Percentiles rank a stretch among this genome's conserved stretches.
Conservation (phyloP, 2,329 filamentous ascomycete genomes). For the Monilinia fructicola region DNA sequence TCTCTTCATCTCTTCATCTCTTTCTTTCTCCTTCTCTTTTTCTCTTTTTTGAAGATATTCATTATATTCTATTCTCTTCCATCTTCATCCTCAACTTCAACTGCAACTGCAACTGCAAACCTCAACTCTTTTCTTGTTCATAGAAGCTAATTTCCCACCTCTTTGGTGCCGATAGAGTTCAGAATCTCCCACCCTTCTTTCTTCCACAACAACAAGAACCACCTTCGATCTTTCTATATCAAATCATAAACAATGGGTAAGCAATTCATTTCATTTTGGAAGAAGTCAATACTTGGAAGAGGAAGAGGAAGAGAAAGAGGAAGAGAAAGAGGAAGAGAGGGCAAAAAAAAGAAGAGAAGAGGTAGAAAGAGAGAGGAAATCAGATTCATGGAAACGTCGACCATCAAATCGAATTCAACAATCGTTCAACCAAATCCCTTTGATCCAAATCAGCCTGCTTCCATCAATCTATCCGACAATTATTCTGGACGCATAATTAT, state of each 20-base stretch:
- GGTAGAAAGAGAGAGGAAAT: neutral
- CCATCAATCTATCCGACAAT: constrained; percentile 1
- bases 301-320: too few species aligned
- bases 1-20: neutral
- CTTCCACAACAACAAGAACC: constrained; percentile 30
- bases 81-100: neutral
- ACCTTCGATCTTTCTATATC: constrained; percentile 38
- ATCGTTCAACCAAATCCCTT: neutral
- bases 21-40: neutral
- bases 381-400: constrained; percentile 12
- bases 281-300: constrained; percentile 23
- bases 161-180: constrained; percentile 10
- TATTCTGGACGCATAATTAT: neutral
- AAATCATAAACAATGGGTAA: constrained; percentile 41
- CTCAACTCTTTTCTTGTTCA: neutral
- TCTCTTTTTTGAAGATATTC: neutral
- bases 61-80: neutral
- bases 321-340: neutral
- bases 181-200: constrained; percentile 21
- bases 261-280: constrained; percentile 37
- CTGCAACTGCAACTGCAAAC: neutral
- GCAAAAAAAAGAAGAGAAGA: too few species aligned
- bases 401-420: constrained; percentile 8
- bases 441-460: neutral
- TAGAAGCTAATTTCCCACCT: constrained; percentile 14